Evolutionary conservation across 805 yeast genomes (phyloP).

Genomic region (Ogataea ramenticola): DNA sequence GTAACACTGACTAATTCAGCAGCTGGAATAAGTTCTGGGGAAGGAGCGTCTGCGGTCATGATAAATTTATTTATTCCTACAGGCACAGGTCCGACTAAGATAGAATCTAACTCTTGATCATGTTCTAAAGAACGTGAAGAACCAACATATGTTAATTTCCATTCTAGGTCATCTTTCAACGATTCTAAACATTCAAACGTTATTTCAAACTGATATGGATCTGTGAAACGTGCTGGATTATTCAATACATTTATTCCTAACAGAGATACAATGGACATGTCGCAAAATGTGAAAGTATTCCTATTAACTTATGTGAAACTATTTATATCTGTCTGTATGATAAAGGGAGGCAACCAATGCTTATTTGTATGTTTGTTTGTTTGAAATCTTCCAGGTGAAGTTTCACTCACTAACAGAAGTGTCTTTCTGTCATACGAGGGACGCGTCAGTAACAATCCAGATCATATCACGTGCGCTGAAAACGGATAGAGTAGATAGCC

Average conservation of each 20-base stretch:
- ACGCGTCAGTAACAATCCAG: too few relatives aligned
- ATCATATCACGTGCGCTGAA: too few relatives aligned
- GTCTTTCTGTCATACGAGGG: too few relatives aligned
- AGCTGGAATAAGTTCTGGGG: slow-evolving; percentile 93
- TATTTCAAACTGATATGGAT: slow-evolving; percentile 92
- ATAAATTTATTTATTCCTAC: slow-evolving; percentile 93
- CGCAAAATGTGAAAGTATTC: too few relatives aligned
- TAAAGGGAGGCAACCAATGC: too few relatives aligned
- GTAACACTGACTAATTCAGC: slow-evolving; percentile 93
- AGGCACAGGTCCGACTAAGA: slow-evolving; percentile 98
- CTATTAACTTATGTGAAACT: too few relatives aligned
- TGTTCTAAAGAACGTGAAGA: slow-evolving; percentile 91
- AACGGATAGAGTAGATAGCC: too few relatives aligned
- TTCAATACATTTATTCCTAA: slow-evolving; percentile 87
- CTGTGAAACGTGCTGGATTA: slow-evolving; percentile 91
- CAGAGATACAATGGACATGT: slow-evolving; percentile 90
- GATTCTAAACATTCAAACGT: slow-evolving; percentile 96
- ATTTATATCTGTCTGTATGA: too few relatives aligned
- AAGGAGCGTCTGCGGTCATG: slow-evolving; percentile 93
- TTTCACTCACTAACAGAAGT: too few relatives aligned
- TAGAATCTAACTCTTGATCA: slow-evolving; percentile 93
- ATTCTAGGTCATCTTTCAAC: slow-evolving; percentile 84
- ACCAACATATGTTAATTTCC: slow-evolving; percentile 97
- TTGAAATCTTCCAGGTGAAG: too few relatives aligned
- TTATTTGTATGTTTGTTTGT: too few relatives aligned